Percentiles rank a stretch among this genome's conserved stretches.
Evolutionary conservation across 1,284 basidiomycete species (phyloP).

Genomic region (Cryptococcus maquisensis): DNA sequence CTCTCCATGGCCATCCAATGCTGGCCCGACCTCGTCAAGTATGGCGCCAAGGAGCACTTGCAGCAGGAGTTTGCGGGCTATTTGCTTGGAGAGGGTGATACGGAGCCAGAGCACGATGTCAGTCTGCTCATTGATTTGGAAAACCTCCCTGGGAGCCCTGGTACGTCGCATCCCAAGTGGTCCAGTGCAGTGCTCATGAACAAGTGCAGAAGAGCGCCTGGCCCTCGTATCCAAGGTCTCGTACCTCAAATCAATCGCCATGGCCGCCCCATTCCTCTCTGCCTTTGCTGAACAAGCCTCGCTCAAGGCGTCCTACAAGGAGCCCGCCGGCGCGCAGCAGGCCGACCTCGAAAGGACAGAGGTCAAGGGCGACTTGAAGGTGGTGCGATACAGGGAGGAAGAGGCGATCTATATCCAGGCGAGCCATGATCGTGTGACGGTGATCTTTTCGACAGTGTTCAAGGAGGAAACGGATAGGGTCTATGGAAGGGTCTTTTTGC

Average conservation of each 20-base stretch:
- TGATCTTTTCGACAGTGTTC: constrained; percentile 96
- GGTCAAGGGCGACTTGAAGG: constrained; percentile 75
- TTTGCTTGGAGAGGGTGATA: constrained; percentile 45
- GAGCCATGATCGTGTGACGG: constrained; percentile 89
- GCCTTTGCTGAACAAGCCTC: constrained; percentile 84
- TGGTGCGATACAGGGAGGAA: constrained; percentile 90
- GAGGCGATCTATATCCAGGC: constrained; percentile 97
- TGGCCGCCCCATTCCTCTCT: constrained; percentile 90
- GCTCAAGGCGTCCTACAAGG: constrained; percentile 60
- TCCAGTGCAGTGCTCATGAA: neutral
- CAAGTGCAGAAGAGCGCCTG: constrained; percentile 65
- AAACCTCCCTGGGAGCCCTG: constrained; percentile 68
- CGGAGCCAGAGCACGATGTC: constrained; percentile 84
- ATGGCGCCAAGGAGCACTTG: constrained; percentile 79
- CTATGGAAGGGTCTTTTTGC: constrained; percentile 94
- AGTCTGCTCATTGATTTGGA: constrained; percentile 84
- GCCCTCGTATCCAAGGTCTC: constrained; percentile 77
- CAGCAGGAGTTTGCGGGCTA: constrained; percentile 77
- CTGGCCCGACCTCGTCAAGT: constrained; percentile 87
- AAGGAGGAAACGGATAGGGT: constrained; percentile 96
- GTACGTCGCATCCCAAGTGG: constrained; percentile 54
- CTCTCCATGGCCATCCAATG: constrained; percentile 97
- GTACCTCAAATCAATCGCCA: constrained; percentile 85
- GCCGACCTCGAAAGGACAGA: constrained; percentile 46
- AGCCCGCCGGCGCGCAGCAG: constrained; percentile 50